These are phyloP conservation scores for Pythium monospermum DNA, from an alignment of 352 stramenopile genomes.

Conservation along the genomic window DNA sequence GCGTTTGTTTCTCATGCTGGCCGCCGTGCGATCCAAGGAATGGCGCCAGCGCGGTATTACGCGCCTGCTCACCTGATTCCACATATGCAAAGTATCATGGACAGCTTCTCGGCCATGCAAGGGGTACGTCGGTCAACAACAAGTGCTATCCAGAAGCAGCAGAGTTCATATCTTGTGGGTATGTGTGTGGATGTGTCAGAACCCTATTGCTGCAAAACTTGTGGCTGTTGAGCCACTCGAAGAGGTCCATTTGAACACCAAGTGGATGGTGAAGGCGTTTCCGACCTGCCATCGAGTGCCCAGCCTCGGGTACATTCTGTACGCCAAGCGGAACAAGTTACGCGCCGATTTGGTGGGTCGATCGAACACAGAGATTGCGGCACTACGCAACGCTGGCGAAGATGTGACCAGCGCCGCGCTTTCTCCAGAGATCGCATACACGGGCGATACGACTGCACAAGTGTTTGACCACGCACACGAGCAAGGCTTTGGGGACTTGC, in stretches of 20 bases:
- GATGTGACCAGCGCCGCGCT: constrained; percentile 32
- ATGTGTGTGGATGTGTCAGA: constrained; percentile 8
- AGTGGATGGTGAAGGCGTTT: constrained; percentile 60
- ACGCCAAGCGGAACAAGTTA: constrained; percentile 45
- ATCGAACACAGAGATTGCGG: constrained; percentile 37
- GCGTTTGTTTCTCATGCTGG: constrained; percentile 58
- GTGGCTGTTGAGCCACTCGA: constrained; percentile 43
- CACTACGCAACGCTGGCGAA: constrained; percentile 34
- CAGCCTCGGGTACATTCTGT: constrained; percentile 77
- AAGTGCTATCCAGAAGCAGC: not conserved
- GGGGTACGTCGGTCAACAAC: too few species aligned
- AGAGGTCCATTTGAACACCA: constrained; percentile 50
- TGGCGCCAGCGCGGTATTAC: constrained; percentile 67
- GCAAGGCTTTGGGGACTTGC: constrained; percentile 34
- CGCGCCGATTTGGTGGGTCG: constrained; percentile 44
- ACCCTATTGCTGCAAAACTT: constrained; percentile 40
- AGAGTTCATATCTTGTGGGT: not conserved
- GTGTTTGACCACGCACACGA: constrained; percentile 34
- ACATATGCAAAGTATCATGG: constrained; percentile 50
- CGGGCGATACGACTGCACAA: constrained; percentile 68
- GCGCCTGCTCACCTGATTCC: constrained; percentile 43
- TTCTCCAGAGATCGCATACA: constrained; percentile 73
- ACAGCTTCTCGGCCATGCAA: constrained; percentile 55
- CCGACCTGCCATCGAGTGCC: constrained; percentile 65
- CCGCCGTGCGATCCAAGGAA: constrained; percentile 41